phyloP scores from a whole-genome alignment of 2,329 filamentous ascomycete genomes.

The Blastomyces silverae region DNA sequence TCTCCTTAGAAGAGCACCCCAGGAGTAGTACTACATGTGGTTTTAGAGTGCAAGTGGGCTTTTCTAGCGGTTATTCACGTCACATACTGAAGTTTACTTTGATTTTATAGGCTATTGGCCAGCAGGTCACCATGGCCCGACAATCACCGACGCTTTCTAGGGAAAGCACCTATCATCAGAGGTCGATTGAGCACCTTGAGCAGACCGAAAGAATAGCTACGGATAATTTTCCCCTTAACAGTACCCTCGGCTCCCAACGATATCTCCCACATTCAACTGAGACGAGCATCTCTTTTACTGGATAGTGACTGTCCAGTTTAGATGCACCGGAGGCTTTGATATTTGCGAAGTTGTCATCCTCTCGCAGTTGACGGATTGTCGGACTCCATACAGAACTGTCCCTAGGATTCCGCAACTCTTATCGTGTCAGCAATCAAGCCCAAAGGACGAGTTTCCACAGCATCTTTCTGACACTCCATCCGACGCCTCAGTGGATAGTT shows the following conservation, averaged over 20 bases:
- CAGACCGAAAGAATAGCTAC: background rate
- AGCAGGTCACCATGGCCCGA: background rate
- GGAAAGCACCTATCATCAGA: background rate
- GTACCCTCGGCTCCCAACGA: background rate
- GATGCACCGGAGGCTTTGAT: background rate
- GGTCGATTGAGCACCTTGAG: background rate
- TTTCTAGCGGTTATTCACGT: slow-evolving; percentile 1
- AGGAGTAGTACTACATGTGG: background rate
- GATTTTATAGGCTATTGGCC: slow-evolving; percentile 4
- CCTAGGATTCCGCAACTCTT: slow-evolving; percentile 7
- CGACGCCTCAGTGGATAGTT: background rate
- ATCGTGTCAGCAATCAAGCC: background rate
- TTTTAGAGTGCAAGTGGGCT: background rate
- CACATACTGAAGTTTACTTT: background rate
- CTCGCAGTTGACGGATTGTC: background rate
- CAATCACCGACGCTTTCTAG: background rate
- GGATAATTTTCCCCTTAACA: background rate
- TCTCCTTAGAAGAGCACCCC: background rate
- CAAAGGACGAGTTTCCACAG: background rate
- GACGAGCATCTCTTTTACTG: background rate
- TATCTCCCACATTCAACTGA: background rate
- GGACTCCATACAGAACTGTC: slow-evolving; percentile 7
- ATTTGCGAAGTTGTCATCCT: background rate
- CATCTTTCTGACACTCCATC: background rate
- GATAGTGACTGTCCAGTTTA: background rate